phyloP scores from a whole-genome alignment of 805 yeast species.

The Lachancea sp. region DNA sequence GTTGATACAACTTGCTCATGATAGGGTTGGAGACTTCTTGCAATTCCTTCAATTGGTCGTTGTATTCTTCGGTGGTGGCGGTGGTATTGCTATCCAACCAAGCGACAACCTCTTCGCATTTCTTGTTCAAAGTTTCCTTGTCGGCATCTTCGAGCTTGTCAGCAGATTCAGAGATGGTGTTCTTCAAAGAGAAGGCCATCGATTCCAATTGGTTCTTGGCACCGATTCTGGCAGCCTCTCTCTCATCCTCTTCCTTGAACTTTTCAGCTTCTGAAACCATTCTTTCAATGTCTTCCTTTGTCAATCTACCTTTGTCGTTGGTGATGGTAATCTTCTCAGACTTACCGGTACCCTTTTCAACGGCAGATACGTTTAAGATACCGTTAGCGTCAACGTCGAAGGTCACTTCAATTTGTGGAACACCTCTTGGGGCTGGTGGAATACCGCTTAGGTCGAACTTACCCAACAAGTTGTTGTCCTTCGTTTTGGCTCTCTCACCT shows the following conservation, averaged over 20 bases:
- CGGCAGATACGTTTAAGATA: conserved; percentile 92
- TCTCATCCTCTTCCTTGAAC: conserved; percentile 94
- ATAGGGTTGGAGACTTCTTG: conserved; percentile 96
- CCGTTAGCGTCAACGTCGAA: conserved; percentile 97
- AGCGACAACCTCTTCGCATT: conserved; percentile 74
- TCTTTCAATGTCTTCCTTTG: conserved; percentile 95
- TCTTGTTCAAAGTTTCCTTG: conserved; percentile 68
- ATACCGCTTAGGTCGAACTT: conserved; percentile 95
- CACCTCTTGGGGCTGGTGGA: conserved; percentile 99
- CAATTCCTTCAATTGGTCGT: conserved; percentile 92
- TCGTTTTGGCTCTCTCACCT: conserved; percentile 97
- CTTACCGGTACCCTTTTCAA: conserved; percentile 99
- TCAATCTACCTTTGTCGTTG: conserved; percentile 97
- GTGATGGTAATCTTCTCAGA: conserved; percentile 94
- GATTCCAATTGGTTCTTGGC: conserved; percentile 96
- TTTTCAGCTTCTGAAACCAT: conserved; percentile 98
- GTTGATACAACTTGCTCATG: conserved; percentile 93
- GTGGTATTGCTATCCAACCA: conserved; percentile 94
- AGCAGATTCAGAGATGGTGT: conserved; percentile 67
- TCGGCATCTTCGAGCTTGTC: conserved; percentile 74
- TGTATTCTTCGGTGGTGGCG: conserved; percentile 87
- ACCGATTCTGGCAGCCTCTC: conserved; percentile 86
- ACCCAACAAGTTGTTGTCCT: conserved; percentile 95
- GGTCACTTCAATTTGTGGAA: conserved; percentile 96
- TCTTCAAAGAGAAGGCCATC: conserved; percentile 90